Percentiles rank a stretch among this genome's conserved stretches.
Conservation (phyloP, 768 basidiomycete genomes). For the Boletus eberwhitei region DNA sequence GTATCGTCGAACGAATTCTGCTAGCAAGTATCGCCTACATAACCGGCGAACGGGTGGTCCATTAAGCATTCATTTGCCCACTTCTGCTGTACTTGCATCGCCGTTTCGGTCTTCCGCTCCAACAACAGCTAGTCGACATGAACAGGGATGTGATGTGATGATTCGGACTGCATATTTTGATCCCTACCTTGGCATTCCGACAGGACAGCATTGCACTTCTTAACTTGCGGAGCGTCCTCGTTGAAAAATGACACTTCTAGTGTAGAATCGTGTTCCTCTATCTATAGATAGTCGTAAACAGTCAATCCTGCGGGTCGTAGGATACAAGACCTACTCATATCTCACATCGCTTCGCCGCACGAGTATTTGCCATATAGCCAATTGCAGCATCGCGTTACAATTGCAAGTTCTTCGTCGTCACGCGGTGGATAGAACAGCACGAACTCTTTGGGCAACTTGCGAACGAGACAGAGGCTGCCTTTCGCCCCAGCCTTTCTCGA, state of each 20-base stretch:
- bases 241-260: no score
- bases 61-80: no score
- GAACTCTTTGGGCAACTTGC: background rate
- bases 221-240: background rate
- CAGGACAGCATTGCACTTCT: background rate
- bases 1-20: background rate
- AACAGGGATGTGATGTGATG: background rate
- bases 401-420: constrained; percentile 1
- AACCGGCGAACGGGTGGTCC: background rate
- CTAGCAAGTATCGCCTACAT: background rate
- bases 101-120: background rate
- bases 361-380: background rate
- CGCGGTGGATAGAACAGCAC: constrained; percentile 1
- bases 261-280: no score
- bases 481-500: constrained; percentile 9
- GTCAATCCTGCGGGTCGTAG: background rate
- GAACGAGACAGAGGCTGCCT: background rate
- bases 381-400: constrained; percentile 3
- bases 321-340: background rate
- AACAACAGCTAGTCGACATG: background rate
- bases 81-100: background rate
- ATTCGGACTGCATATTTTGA: background rate
- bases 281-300: no score
- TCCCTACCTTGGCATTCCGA: background rate
- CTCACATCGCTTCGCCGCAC: background rate